Base-by-base conservation (phyloP, 73 alveolate genomes). In the Symbiodinium natans region DNA sequence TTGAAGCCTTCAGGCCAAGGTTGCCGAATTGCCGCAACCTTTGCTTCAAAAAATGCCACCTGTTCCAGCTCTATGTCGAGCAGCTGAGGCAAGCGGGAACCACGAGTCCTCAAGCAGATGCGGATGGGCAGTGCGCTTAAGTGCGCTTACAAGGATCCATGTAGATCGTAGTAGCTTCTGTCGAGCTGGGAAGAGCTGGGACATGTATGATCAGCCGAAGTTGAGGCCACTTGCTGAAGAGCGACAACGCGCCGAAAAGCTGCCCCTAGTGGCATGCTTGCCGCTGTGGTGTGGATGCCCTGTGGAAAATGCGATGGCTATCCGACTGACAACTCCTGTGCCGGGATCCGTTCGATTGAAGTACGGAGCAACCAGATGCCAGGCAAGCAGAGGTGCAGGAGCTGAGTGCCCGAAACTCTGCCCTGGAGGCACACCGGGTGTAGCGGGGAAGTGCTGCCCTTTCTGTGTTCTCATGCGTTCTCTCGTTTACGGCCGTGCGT, bases 401-500 rank as follows among this genome's bases (percentile, higher is more conserved):
- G 80, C 80, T 63, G 80, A 63, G 36, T 63, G 80, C 80, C 80
- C 80, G 80, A 63, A 63, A 29, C 80, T 25, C 29, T 63, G 80
- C 80, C 33, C 13, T 63, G 80, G 80, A 63, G 80, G 80, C 80
- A n/a, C n/a, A n/a, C n/a, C 59, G 71, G 31, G 23, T 23, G 71
- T 6, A 21, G 71, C n/a, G 71, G 23, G 31, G 10, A 6, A 11
- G 2, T 8, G 31, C 25, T n/a, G n/a, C n/a, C n/a, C n/a, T n/a
- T n/a, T n/a, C n/a, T n/a, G n/a, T n/a, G n/a, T n/a, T n/a, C n/a
- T n/a, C n/a, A n/a, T n/a, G n/a, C n/a, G n/a, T n/a, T n/a, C n/a
- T n/a, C n/a, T n/a, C n/a, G n/a, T n/a, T n/a, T n/a, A n/a, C n/a
- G n/a, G n/a, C n/a, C n/a, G n/a, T n/a, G n/a, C n/a, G n/a, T n/a